phyloP scores from a whole-genome alignment of 1,284 basidiomycete genomes.

The Volvariella volvacea region DNA sequence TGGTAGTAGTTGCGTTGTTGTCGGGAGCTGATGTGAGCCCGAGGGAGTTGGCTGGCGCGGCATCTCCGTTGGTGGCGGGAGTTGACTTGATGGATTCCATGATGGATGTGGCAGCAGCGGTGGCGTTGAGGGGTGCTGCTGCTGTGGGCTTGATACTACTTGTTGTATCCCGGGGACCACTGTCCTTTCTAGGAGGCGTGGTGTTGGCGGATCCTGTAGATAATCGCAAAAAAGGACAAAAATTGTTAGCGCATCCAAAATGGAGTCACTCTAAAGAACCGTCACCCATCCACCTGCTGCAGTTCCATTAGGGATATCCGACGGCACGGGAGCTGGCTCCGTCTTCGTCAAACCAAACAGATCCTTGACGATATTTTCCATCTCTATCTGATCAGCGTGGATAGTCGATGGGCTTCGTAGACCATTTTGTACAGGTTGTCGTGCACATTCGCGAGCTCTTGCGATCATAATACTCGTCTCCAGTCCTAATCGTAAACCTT shows the following conservation, averaged over 20 bases:
- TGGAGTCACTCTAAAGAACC: neutral
- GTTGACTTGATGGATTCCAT: neutral
- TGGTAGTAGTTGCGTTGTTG: no score
- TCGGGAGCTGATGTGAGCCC: no score
- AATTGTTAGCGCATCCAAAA: neutral
- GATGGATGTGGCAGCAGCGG: no score
- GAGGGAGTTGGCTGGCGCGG: neutral
- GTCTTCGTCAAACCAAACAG: constrained; percentile 27
- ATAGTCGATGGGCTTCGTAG: constrained; percentile 32
- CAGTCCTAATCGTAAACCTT: constrained; percentile 52
- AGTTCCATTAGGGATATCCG: neutral
- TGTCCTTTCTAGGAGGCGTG: neutral
- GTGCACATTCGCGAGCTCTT: constrained; percentile 46
- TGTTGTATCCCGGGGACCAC: neutral
- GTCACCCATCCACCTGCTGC: neutral
- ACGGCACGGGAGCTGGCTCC: neutral
- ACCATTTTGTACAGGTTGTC: constrained; percentile 32
- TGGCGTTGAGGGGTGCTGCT: no score
- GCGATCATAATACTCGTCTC: constrained; percentile 55
- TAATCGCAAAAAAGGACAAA: neutral
- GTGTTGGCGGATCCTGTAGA: neutral
- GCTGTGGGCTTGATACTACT: no score
- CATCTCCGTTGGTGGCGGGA: constrained; percentile 2
- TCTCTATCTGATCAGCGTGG: constrained; percentile 25
- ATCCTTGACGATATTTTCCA: constrained; percentile 28